Evolutionary conservation across 257 asterid species (phyloP), one percentile per base, ranked within the genome.

Genomic region (Cinchona pubescens): DNA sequence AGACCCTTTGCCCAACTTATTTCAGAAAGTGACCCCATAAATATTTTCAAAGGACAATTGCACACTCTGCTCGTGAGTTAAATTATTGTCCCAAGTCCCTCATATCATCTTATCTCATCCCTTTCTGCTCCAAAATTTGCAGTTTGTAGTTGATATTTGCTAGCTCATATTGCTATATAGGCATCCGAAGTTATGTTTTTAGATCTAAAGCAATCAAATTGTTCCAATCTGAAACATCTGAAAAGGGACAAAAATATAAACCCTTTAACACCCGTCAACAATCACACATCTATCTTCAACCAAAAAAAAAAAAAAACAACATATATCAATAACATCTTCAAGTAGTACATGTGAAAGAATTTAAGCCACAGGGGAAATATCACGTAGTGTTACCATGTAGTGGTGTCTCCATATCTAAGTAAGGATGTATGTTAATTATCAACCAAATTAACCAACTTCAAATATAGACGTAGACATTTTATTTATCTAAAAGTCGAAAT

Each of bases 51-150:
- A 16, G 12, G 34, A 43, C 66, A 76, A 55, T 64, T 67, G 18
- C 90, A 77, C 83, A 80, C 87, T 4, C 87, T 62, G 76, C 85
- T 88, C 89, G 92, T 86, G 91, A 88, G 78, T 71, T 82, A 74
- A 79, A 87, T 88, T 72, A 87, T 87, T 81, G 74, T 69, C 40
- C 58, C 35, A 65, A 58, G 34, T 27, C 46, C 61, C 19, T 4
- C 72, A 30, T 65, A 56, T n/a, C 37, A 9, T 38, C 37, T 25
- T n/a, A n/a, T n/a, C n/a, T n/a, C n/a, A n/a, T n/a, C n/a, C n/a
- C n/a, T n/a, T n/a, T 27, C 64, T 59, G 58, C 34, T 45, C 42
- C 29, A 5, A 58, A n/a, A 43, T 16, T 53, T 53, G 43, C 63
- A 35, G 4, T 42, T 73, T 13, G 60, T 23, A n/a, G 45, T n/a